These are phyloP conservation scores for Gamarada debralockiae DNA, from an alignment of 495 filamentous ascomycete species.

Conservation along the genomic window DNA sequence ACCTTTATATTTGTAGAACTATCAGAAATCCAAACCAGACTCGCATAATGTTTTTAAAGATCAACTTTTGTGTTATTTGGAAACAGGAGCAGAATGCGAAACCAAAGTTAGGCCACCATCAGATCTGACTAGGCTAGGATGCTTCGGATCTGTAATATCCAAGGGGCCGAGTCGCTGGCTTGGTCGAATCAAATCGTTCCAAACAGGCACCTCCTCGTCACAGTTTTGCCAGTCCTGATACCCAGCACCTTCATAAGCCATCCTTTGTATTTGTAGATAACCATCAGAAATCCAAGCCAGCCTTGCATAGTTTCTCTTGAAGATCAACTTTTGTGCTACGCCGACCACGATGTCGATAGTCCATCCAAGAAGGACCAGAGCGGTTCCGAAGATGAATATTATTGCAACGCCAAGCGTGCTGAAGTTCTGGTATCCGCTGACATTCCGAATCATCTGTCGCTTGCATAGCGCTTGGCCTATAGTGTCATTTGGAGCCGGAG, in stretches of 20 bases:
- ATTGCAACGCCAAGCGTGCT: constrained; percentile 10
- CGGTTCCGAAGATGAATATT: constrained; percentile 6
- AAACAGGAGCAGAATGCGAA: no score
- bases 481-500: neutral
- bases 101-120: no score
- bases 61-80: no score
- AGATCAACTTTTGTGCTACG: neutral
- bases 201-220: no score
- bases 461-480: constrained; percentile 7
- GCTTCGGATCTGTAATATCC: no score
- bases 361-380: constrained; percentile 2
- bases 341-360: constrained; percentile 8
- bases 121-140: no score
- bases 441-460: constrained; percentile 14
- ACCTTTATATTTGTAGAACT: no score
- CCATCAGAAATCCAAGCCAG: constrained; percentile 12
- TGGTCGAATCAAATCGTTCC: no score
- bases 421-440: constrained; percentile 18
- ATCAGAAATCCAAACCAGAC: no score
- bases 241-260: constrained; percentile 19
- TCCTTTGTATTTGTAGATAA: constrained; percentile 14
- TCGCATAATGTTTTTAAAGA: no score
- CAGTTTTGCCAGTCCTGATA: no score
- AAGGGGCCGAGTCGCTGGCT: no score
- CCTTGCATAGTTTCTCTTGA: neutral